Base-by-base conservation (phyloP, 805 yeast species). In the Saccharomycopsis sp. region DNA sequence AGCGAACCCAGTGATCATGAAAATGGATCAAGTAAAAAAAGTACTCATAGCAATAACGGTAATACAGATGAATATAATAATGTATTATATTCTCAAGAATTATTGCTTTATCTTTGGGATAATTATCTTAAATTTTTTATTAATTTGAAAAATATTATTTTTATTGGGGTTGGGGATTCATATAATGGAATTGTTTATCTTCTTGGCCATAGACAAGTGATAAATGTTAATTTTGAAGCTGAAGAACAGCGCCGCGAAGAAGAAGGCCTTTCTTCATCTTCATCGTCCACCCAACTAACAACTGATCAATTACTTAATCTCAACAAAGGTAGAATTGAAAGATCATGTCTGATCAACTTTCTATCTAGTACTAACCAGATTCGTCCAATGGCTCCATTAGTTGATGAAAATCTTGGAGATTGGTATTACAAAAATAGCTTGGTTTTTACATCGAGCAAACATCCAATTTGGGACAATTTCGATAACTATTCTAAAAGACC, bases 401-500 rank as follows among this genome's bases (percentile, higher is more conserved):
- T 87, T 52, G 97, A 89, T 57, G 97, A 92, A 58, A 74, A 81
- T 6, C 71, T 88, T 62, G 72, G 83, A 14, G 96, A 88, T 54
- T 88, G 96, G 96, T 92, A 77, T 59, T 87, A 76, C 62, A 76
- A 78, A 48, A 81, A 84, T 52, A 85, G 96, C 2, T 70, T 89
- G 21, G 73, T 89, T 1, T 88, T 87, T 59, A 75, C 96, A 3
- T 69, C 85, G 37, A 62, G 67, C 39, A 70, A 69, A 44, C 94
- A 92, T 57, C 66, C 81, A 4, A 81, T 92, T 49, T 89, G 96
- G 96, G 79, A 76, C 21, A 66, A 68, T 9, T 59, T 62, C 25
- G 60, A 61, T 8, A 56, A 56, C 28, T 70, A 66, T 37, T 58
- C 55, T 23, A 86, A 85, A 54, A 72, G 79, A 54, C 95, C 95